Conservation (phyloP, 345 rosid genomes). For the Pugionium cornutum region DNA sequence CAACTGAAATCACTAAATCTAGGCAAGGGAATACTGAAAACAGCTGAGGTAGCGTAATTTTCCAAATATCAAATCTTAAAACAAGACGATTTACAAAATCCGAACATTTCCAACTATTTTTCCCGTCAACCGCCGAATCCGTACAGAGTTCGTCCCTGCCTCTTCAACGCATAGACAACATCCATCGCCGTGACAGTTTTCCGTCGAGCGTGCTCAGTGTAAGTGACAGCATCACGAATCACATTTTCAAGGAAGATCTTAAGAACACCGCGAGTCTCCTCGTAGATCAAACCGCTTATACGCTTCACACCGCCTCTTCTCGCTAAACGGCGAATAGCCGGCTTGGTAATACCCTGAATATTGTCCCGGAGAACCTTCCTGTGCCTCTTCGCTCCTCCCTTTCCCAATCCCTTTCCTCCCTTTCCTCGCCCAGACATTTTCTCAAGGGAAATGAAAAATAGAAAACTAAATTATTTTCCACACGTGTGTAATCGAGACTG, state of each 20-base stretch:
- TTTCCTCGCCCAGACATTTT: constrained; percentile 49
- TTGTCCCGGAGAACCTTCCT: constrained; percentile 47
- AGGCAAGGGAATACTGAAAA: no score
- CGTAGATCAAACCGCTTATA: constrained; percentile 44
- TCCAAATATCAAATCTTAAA: no score
- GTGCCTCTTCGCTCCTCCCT: constrained; percentile 52
- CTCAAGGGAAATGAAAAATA: background rate
- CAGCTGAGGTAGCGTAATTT: no score
- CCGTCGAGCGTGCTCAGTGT: constrained; percentile 45
- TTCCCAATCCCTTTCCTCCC: constrained; percentile 51
- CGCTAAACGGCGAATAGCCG: constrained; percentile 45
- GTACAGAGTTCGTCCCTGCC: constrained; percentile 40
- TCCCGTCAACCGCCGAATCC: constrained; percentile 39
- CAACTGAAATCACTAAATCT: no score
- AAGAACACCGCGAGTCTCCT: constrained; percentile 45
- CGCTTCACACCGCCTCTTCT: constrained; percentile 51
- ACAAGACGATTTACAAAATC: no score
- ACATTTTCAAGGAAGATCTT: constrained; percentile 48
- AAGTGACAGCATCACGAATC: constrained; percentile 47
- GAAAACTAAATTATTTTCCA: no score
- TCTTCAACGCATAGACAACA: constrained; percentile 44
- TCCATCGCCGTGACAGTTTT: constrained; percentile 45
- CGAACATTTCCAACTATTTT: no score
- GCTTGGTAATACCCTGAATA: constrained; percentile 47
- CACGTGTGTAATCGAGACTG: constrained; percentile 13